Conservation (phyloP, 768 basidiomycete genomes). For the Boletus bicolor region DNA sequence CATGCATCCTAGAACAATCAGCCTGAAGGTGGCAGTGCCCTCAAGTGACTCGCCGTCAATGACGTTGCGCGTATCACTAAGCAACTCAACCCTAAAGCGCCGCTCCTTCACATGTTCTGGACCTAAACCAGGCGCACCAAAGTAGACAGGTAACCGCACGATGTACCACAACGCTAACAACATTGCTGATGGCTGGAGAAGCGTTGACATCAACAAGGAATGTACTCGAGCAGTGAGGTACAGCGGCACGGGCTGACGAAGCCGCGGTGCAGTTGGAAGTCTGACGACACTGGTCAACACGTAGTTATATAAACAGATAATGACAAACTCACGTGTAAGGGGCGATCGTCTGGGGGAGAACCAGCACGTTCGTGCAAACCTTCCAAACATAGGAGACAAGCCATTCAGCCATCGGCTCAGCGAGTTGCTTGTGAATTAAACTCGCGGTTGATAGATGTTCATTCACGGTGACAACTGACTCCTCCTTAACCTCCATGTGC, state of each 20-base stretch:
- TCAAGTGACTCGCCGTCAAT: slow-evolving; percentile 49
- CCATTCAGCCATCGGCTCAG: slow-evolving; percentile 79
- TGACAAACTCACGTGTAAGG: slow-evolving; percentile 50
- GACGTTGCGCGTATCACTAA: slow-evolving; percentile 47
- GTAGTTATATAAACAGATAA: not conserved
- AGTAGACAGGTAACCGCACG: slow-evolving; percentile 67
- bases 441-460: slow-evolving; percentile 36
- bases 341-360: slow-evolving; percentile 52
- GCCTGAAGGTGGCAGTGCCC: slow-evolving; percentile 62
- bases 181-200: slow-evolving; percentile 78
- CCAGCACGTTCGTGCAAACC: slow-evolving; percentile 69
- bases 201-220: slow-evolving; percentile 70
- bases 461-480: slow-evolving; percentile 41
- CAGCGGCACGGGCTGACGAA: slow-evolving; percentile 39
- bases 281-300: slow-evolving; percentile 17
- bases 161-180: slow-evolving; percentile 83
- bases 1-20: slow-evolving; percentile 80
- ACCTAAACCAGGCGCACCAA: slow-evolving; percentile 49
- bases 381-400: slow-evolving; percentile 79
- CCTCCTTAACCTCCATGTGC: slow-evolving; percentile 16
- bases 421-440: slow-evolving; percentile 63
- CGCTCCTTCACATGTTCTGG: slow-evolving; percentile 55
- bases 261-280: slow-evolving; percentile 31
- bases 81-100: slow-evolving; percentile 60
- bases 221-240: slow-evolving; percentile 60